Evolutionary conservation across 108 stramenopile species (phyloP), one percentile per base, ranked within the genome.

Genomic region (Conticribra guillardii): DNA sequence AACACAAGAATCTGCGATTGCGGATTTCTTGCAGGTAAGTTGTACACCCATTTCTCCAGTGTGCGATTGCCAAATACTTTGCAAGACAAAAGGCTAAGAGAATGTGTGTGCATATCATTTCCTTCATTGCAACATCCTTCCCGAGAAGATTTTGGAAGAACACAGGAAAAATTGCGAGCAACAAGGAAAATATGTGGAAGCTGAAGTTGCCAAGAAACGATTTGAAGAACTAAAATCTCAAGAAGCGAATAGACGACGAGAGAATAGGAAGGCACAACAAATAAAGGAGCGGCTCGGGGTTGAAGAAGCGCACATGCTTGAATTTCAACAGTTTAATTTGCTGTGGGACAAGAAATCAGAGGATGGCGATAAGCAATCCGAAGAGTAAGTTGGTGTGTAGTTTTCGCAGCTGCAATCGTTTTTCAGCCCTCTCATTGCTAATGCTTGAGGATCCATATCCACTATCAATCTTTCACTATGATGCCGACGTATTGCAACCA

Each of bases 251-350:
- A 62, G 94, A 48, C 76, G 76, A 0, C 71, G 81, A 76, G 92
- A 95, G 74, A 86, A 87, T 3, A 83, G 91, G 84, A 84, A 91
- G 21, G 87, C 90, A 8, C 78, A 92, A 33, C 91, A 93, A 31
- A 79, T 90, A 19, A 85, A 87, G 19, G 94, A 95, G 63, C 75
- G 87, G 47, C 57, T 95, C n/a, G 91, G 89, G n/a, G 86, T 95
- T 29, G 94, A 95, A 57, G 94, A 95, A 72, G 91, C 91, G 15
- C 91, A 95, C 76, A 90, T 95, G 90, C 84, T 93, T 15, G 94
- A 95, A 79, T 95, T 89, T 57, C 91, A 91, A 75, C 89, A 93
- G 80, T 93, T 93, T 61, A 95, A 93, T 74, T 64, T 85, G 62
- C 55, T 77, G 15, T 95, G 94, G 94, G 90, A 95, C 60, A 84